These are phyloP conservation scores for Cicer bijugum DNA, from an alignment of 306 rosid species.

Conservation along the genomic window DNA sequence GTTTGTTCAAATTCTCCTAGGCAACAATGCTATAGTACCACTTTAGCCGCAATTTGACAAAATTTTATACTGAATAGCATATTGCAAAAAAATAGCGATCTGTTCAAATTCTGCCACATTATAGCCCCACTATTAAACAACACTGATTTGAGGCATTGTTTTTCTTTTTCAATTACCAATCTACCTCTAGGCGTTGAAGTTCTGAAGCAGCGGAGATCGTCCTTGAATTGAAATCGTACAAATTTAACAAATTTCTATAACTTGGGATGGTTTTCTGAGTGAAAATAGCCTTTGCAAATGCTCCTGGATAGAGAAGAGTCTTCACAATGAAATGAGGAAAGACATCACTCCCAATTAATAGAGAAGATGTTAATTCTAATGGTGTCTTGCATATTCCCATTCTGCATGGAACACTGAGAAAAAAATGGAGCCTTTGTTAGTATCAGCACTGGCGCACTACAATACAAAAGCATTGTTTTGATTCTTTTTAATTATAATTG, in stretches of 20 bases:
- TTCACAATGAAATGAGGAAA: constrained; percentile 61
- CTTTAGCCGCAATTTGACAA: background rate
- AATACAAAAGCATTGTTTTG: constrained; percentile 19
- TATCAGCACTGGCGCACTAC: background rate
- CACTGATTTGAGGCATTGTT: background rate
- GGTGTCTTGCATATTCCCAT: constrained; percentile 68
- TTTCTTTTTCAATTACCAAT: constrained; percentile 26
- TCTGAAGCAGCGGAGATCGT: constrained; percentile 50
- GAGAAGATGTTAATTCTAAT: constrained; percentile 74
- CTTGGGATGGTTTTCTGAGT: constrained; percentile 50
- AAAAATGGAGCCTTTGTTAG: constrained; percentile 7
- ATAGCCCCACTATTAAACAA: background rate
- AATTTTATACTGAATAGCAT: background rate
- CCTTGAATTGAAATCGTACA: constrained; percentile 49
- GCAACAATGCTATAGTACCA: background rate
- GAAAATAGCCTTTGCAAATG: constrained; percentile 60
- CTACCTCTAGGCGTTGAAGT: constrained; percentile 81
- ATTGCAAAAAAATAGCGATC: background rate
- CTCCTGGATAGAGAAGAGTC: constrained; percentile 78
- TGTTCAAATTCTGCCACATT: background rate
- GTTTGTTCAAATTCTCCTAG: background rate
- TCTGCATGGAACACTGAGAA: constrained; percentile 70
- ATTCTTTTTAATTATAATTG: constrained; percentile 16
- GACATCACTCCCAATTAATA: constrained; percentile 60
- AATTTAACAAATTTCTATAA: constrained; percentile 50